Percentiles rank a stretch among this genome's conserved stretches.
Conservation (phyloP, 2,329 filamentous ascomycete genomes). For the Ascochyta viciae-villosae region DNA sequence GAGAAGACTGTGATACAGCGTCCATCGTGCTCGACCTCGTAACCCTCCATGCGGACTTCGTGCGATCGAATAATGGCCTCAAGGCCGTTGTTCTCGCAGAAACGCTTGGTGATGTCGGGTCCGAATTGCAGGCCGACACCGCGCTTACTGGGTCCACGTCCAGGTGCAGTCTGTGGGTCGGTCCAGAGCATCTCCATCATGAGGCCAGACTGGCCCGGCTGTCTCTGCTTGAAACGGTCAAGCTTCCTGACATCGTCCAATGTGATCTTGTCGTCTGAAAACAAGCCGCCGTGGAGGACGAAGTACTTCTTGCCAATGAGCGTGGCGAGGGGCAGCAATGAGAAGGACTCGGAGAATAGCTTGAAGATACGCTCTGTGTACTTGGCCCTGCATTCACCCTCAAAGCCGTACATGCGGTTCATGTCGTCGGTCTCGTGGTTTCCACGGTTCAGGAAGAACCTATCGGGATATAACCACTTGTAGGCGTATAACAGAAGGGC, state of each 20-base stretch:
- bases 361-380: constrained; percentile 97
- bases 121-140: constrained; percentile 97
- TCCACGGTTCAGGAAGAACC: constrained; percentile 94
- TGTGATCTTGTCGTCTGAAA: constrained; percentile 92
- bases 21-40: constrained; percentile 95
- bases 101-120: constrained; percentile 92
- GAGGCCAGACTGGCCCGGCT: constrained; percentile 89
- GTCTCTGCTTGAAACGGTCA: constrained; percentile 86
- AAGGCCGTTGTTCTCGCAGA: constrained; percentile 94
- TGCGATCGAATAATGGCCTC: constrained; percentile 96
- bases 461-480: constrained; percentile 89
- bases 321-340: constrained; percentile 88
- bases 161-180: constrained; percentile 85
- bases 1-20: constrained; percentile 99
- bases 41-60: constrained; percentile 99
- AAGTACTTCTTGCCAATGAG: constrained; percentile 90
- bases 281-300: constrained; percentile 91
- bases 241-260: constrained; percentile 94
- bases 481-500: constrained; percentile 92
- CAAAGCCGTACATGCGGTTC: constrained; percentile 98
- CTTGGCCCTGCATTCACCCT: constrained; percentile 97
- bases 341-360: constrained; percentile 97
- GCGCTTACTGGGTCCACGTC: constrained; percentile 92
- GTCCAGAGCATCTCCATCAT: constrained; percentile 99
- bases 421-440: constrained; percentile 99